phyloP scores from a whole-genome alignment of 1,139 yeast genomes.

The Debaryomycetaceae sp. region DNA sequence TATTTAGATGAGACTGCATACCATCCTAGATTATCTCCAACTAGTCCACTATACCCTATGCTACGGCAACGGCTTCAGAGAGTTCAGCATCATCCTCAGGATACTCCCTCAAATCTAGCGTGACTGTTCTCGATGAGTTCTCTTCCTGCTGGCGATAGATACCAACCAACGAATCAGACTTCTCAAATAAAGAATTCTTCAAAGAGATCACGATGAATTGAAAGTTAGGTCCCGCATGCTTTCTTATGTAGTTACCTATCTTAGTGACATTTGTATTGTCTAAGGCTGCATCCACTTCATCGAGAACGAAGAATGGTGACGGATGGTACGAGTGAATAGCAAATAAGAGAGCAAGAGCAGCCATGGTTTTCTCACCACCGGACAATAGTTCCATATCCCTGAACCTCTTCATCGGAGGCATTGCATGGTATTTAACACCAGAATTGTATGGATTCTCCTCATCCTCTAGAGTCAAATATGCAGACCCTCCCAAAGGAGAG shows the following conservation, averaged over 20 bases:
- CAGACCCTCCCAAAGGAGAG: constrained; percentile 87
- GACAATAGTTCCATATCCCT: constrained; percentile 90
- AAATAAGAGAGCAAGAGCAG: constrained; percentile 88
- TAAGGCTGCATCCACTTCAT: constrained; percentile 96
- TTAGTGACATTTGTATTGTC: constrained; percentile 85
- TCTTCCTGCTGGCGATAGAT: constrained; percentile 81
- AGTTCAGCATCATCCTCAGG: constrained; percentile 35
- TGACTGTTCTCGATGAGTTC: constrained; percentile 73
- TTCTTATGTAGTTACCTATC: constrained; percentile 78
- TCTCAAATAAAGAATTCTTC: constrained; percentile 82
- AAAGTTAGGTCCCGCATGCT: constrained; percentile 72
- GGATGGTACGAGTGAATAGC: constrained; percentile 91
- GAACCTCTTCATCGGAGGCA: constrained; percentile 95
- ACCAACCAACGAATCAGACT: constrained; percentile 89
- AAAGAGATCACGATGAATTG: constrained; percentile 94
- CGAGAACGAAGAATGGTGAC: constrained; percentile 92
- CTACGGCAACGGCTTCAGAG: constrained; percentile 9
- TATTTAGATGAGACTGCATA: background rate
- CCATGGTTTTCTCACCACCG: constrained; percentile 97
- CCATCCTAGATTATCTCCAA: background rate
- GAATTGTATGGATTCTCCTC: constrained; percentile 84
- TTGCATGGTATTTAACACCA: constrained; percentile 88
- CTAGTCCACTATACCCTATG: background rate
- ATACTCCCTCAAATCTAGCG: constrained; percentile 67
- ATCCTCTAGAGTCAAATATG: constrained; percentile 80